Evolutionary conservation across 202 grass and related monocot species (phyloP), one percentile per base, ranked within the genome.

Genomic region (Dendrocalamus latiflorus): DNA sequence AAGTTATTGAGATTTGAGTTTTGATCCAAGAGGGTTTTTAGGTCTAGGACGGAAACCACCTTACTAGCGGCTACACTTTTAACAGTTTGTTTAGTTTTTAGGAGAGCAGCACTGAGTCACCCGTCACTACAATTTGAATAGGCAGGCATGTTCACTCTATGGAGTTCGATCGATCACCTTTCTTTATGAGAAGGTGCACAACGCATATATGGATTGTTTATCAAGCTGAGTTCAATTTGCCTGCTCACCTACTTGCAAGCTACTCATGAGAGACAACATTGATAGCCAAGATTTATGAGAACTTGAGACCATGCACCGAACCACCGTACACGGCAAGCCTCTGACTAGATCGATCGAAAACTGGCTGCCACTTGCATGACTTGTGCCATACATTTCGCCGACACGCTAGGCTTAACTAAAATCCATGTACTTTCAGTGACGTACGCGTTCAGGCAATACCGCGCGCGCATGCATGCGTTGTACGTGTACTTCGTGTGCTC

Each of bases 221-320:
- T 6, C 58, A 68, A 68, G 65, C 65, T 14, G 20, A 21, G 4
- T 11, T 22, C 33, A 39, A n/a, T 57, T 4, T 22, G 42, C 59
- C 6, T 60, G 63, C 73, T 70, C 54, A 85, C 73, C 82, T 70
- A 70, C 62, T n/a, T 49, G 60, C 71, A 6, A 5, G 9, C 22
- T 44, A 50, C 43, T 71, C 10, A 11, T 11, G 22, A 62, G 45
- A 42, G 57, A 34, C 16, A 72, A 4, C 50, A n/a, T 6, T 18
- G 74, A 24, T 17, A 24, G 58, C 64, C 30, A 61, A 6, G 63
- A 51, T 61, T 75, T 81, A 24, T 8, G 33, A 68, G 49, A 58
- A 56, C 28, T 51, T 33, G 56, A 63, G 56, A 87, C 79, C 65
- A 69, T 44, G 72, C 63, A 87, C 85, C 85, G 45, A 53, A 83